Conservation (phyloP, 2,329 filamentous ascomycete genomes). For the Ambrosiella cleistominuta region DNA sequence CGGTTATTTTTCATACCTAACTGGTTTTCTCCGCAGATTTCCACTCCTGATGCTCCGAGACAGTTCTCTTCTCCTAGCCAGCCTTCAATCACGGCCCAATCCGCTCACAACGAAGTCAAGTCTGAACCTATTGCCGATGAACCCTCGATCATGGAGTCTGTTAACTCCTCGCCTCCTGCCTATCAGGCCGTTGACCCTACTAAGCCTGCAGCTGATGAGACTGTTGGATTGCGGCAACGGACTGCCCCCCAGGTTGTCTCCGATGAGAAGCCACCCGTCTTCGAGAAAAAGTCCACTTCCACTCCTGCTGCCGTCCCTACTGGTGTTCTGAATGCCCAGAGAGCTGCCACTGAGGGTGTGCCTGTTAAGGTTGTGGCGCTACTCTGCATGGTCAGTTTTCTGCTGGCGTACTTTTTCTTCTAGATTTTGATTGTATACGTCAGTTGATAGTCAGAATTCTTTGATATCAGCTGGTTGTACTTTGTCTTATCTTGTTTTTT, state of each 20-base stretch:
- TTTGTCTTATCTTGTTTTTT: no score
- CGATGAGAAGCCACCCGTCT: conserved; percentile 3
- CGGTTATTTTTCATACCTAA: conserved; percentile 14
- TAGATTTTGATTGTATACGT: conserved; percentile 25
- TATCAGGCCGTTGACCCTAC: not conserved
- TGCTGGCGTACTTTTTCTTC: conserved; percentile 94
- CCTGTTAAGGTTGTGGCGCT: conserved; percentile 70
- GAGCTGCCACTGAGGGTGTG: conserved; percentile 44
- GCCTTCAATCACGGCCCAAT: conserved; percentile 18
- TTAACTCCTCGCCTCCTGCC: conserved; percentile 13
- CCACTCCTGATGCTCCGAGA: conserved; percentile 28
- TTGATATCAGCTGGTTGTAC: not conserved
- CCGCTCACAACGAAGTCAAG: conserved; percentile 14
- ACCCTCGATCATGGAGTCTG: conserved; percentile 31
- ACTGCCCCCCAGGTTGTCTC: not conserved
- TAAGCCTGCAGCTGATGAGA: conserved; percentile 1
- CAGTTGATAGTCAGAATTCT: not conserved
- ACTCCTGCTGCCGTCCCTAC: not conserved
- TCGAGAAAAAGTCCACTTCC: not conserved
- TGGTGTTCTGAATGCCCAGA: conserved; percentile 5
- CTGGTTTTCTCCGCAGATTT: conserved; percentile 16
- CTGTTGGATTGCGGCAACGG: conserved; percentile 9
- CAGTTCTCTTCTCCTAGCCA: conserved; percentile 29
- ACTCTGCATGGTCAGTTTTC: conserved; percentile 75
- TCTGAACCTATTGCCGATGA: conserved; percentile 2